These are phyloP conservation scores for Gyromitra esculenta DNA, from an alignment of 2,329 filamentous ascomycete genomes.

Conservation along the genomic window DNA sequence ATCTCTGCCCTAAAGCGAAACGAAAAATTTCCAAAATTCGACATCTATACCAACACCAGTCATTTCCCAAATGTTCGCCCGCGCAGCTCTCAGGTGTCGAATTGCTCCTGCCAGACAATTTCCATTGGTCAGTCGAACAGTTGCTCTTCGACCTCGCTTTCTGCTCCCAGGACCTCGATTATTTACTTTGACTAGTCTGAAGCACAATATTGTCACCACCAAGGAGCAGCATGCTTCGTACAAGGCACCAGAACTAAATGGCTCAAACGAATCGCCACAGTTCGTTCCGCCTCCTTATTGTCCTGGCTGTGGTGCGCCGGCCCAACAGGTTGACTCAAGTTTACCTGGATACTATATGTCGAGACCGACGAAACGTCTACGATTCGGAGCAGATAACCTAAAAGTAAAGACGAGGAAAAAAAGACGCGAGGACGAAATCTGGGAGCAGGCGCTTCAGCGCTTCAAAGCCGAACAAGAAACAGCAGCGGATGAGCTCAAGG, in stretches of 20 bases:
- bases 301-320: slow-evolving; percentile 72
- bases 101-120: background rate
- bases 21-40: background rate
- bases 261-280: background rate
- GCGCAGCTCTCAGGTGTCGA: slow-evolving; percentile 13
- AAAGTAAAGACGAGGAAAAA: slow-evolving; percentile 57
- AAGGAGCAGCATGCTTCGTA: background rate
- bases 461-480: slow-evolving; percentile 56
- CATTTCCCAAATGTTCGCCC: slow-evolving; percentile 39
- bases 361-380: slow-evolving; percentile 60
- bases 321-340: slow-evolving; percentile 67
- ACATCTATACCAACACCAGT: background rate
- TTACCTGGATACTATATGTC: slow-evolving; percentile 69
- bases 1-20: background rate
- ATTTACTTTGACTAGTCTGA: background rate
- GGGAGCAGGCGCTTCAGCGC: slow-evolving; percentile 60
- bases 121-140: background rate
- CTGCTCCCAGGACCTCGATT: slow-evolving; percentile 4
- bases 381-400: slow-evolving; percentile 62
- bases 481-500: background rate
- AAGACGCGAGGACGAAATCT: slow-evolving; percentile 63
- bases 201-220: background rate
- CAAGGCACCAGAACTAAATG: background rate
- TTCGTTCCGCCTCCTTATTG: slow-evolving; percentile 67
- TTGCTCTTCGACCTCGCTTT: background rate